These are phyloP conservation scores for Fusarium albosuccineum DNA, from an alignment of 2,329 filamentous ascomycete genomes.

Conservation along the genomic window DNA sequence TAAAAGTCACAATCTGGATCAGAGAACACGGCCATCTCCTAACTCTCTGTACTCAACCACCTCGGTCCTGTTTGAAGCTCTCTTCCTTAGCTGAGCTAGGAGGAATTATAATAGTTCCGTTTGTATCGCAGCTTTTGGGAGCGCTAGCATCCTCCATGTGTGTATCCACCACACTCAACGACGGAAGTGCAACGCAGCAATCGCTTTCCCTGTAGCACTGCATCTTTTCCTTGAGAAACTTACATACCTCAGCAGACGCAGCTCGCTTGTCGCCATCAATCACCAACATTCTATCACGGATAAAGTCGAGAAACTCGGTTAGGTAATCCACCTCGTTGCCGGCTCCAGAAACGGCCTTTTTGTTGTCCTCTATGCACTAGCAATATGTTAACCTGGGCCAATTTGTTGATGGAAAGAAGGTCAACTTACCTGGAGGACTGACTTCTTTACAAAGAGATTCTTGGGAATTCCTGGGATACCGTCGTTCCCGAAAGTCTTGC, in stretches of 20 bases:
- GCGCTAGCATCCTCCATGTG: no score
- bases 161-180: background rate
- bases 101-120: no score
- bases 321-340: background rate
- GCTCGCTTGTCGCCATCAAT: background rate
- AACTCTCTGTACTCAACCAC: no score
- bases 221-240: background rate
- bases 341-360: fast-evolving
- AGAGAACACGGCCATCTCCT: no score
- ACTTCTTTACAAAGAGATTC: background rate
- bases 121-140: no score
- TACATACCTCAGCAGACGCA: background rate
- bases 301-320: background rate
- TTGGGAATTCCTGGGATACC: fast-evolving
- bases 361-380: background rate
- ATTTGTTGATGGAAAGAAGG: no score
- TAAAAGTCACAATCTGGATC: no score
- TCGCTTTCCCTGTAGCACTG: background rate
- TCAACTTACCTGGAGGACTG: background rate
- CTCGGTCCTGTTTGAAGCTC: no score
- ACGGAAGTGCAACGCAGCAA: background rate
- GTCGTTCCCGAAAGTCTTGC: background rate
- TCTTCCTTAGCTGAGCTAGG: no score
- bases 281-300: background rate
- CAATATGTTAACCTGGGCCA: no score